Percentiles rank a stretch among this genome's conserved stretches.
Conservation (phyloP, 148 eudicot genomes). For the Vaccinium vitisidaea region DNA sequence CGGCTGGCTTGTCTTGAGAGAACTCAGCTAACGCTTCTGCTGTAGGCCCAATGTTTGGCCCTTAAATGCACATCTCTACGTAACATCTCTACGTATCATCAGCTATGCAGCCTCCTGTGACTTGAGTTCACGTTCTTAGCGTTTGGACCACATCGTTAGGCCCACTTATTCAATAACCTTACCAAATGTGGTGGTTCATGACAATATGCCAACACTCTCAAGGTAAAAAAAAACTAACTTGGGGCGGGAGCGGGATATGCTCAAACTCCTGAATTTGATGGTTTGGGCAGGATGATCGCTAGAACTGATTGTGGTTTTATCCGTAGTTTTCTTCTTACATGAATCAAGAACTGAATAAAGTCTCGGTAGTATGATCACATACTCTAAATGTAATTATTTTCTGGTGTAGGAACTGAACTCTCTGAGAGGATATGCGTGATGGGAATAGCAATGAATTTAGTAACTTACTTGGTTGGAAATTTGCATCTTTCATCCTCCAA, state of each 20-base stretch:
- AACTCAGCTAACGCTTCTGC: too few relatives aligned
- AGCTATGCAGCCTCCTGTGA: background rate
- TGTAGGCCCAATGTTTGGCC: too few relatives aligned
- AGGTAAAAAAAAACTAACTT: background rate
- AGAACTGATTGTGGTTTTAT: background rate
- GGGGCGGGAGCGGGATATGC: background rate
- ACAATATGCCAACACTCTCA: background rate
- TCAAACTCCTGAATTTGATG: background rate
- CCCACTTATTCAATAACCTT: background rate
- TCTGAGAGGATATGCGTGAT: conserved; percentile 93
- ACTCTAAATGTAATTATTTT: background rate
- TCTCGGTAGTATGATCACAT: background rate
- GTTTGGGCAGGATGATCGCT: background rate
- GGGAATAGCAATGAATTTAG: conserved; percentile 92
- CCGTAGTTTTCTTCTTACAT: background rate
- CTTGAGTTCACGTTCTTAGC: background rate
- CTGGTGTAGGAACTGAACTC: conserved; percentile 66
- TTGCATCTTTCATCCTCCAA: conserved; percentile 86
- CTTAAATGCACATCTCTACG: background rate
- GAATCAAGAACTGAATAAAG: background rate
- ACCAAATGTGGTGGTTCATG: background rate
- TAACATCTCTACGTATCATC: background rate
- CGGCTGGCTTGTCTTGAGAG: too few relatives aligned
- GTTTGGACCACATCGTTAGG: background rate
- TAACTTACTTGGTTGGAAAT: conserved; percentile 77